A percentile compares a stretch with the other conserved stretches of the same genome.
Evolutionary conservation across 2,329 filamentous ascomycete species (phyloP).

Genomic region (Penicillium sp.): DNA sequence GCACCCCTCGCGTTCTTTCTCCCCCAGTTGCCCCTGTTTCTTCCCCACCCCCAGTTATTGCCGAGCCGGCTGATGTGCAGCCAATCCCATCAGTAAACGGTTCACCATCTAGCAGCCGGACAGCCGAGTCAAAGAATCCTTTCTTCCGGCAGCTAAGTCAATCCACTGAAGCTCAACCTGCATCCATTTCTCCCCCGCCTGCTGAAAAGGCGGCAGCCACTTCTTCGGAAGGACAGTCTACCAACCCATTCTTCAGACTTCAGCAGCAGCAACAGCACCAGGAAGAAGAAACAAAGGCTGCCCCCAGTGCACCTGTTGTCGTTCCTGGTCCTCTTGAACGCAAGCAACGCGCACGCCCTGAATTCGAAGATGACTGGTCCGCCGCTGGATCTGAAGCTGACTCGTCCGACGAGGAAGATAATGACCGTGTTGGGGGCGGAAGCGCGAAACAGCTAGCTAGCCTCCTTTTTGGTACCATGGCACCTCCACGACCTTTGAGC

Average conservation of each 20-base stretch:
- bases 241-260: constrained; percentile 92
- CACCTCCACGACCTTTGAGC: constrained; percentile 80
- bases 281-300: constrained; percentile 47
- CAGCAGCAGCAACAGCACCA: constrained; percentile 55
- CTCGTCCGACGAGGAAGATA: constrained; percentile 66
- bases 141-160: constrained; percentile 89
- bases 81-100: constrained; percentile 19
- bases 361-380: constrained; percentile 68
- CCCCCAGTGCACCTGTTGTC: constrained; percentile 45
- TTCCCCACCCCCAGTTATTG: constrained; percentile 23
- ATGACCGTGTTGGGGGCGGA: constrained; percentile 72
- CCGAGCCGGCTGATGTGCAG: constrained; percentile 20
- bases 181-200: constrained; percentile 41
- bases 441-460: constrained; percentile 89
- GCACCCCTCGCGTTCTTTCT: constrained; percentile 54
- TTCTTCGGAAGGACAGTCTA: constrained; percentile 60
- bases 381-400: constrained; percentile 73
- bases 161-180: constrained; percentile 51
- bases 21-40: constrained; percentile 23
- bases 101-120: constrained; percentile 50
- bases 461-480: constrained; percentile 96
- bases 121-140: constrained; percentile 84
- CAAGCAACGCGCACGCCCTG: constrained; percentile 54
- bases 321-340: constrained; percentile 45
- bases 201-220: constrained; percentile 38